Evolutionary conservation across 1,284 basidiomycete species (phyloP).

Genomic region (Abortiporus biennis): DNA sequence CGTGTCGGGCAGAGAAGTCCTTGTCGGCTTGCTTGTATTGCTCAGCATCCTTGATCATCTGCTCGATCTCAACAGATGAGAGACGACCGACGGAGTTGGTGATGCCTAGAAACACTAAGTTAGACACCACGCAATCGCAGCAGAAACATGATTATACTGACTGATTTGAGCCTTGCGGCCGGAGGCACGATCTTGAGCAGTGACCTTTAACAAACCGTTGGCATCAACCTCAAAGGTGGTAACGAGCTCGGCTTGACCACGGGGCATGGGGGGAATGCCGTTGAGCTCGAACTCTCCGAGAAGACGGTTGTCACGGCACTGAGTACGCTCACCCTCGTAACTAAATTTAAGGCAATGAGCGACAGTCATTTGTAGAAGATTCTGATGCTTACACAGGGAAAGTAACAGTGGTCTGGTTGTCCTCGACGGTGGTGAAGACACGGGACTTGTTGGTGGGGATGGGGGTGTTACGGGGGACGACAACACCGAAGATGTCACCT

Average conservation of each 20-base stretch:
- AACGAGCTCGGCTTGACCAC: conserved; percentile 93
- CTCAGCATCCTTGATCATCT: conserved; percentile 98
- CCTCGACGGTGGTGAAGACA: conserved; percentile 95
- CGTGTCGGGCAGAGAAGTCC: conserved; percentile 93
- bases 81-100: conserved; percentile 96
- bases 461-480: conserved; percentile 95
- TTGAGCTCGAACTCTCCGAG: conserved; percentile 97
- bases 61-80: conserved; percentile 90
- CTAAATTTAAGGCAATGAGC: conserved; percentile 27
- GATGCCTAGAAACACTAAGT: conserved; percentile 49
- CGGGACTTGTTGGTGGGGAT: conserved; percentile 97
- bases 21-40: conserved; percentile 95
- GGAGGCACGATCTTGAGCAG: conserved; percentile 90
- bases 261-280: conserved; percentile 94
- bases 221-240: conserved; percentile 98
- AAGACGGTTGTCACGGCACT: conserved; percentile 94
- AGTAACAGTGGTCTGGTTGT: conserved; percentile 97
- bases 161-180: conserved; percentile 96
- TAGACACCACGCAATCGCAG: conserved; percentile 6
- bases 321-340: conserved; percentile 96
- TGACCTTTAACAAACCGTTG: conserved; percentile 94
- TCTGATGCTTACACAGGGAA: conserved; percentile 83
- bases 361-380: conserved; percentile 1
- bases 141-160: conserved; percentile 31
- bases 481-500: conserved; percentile 94